Conservation (phyloP, 768 basidiomycete species). For the Cystofilobasidium macerans region DNA sequence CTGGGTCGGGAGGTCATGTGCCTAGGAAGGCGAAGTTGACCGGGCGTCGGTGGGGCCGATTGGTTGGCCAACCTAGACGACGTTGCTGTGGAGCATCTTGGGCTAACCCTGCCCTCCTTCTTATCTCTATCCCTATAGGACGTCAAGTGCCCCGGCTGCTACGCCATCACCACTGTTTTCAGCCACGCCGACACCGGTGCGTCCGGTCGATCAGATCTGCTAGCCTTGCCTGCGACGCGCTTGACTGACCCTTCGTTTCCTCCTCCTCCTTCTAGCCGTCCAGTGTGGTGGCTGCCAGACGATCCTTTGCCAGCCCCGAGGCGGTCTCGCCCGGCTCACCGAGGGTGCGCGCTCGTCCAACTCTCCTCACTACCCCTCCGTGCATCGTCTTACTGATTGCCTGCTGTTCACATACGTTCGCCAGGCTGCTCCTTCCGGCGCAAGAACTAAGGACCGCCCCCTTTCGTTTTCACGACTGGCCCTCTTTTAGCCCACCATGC, state of each 20-base stretch:
- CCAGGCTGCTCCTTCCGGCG: slow-evolving; percentile 93
- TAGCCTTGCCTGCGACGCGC: no score
- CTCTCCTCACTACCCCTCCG: not conserved
- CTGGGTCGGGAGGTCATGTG: no score
- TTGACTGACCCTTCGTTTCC: no score
- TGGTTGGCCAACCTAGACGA: no score
- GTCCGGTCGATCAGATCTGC: not conserved
- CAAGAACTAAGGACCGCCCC: no score
- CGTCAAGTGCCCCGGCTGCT: slow-evolving; percentile 80
- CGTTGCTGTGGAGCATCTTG: not conserved
- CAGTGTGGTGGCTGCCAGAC: slow-evolving; percentile 84
- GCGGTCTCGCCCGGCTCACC: slow-evolving; percentile 93
- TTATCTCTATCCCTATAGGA: slow-evolving; percentile 41
- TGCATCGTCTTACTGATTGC: not conserved
- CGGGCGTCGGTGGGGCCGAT: no score
- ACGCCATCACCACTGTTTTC: slow-evolving; percentile 76
- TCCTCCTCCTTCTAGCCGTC: slow-evolving; percentile 35
- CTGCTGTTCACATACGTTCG: slow-evolving; percentile 8
- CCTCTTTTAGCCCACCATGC: no score
- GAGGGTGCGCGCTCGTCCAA: slow-evolving; percentile 59
- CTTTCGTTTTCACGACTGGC: no score
- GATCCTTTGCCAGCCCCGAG: slow-evolving; percentile 94
- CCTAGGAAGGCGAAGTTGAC: not conserved
- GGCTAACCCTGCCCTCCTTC: not conserved
- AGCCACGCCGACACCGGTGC: slow-evolving; percentile 96